Base-by-base conservation (phyloP, 352 stramenopile genomes). In the Phytophthora pini region DNA sequence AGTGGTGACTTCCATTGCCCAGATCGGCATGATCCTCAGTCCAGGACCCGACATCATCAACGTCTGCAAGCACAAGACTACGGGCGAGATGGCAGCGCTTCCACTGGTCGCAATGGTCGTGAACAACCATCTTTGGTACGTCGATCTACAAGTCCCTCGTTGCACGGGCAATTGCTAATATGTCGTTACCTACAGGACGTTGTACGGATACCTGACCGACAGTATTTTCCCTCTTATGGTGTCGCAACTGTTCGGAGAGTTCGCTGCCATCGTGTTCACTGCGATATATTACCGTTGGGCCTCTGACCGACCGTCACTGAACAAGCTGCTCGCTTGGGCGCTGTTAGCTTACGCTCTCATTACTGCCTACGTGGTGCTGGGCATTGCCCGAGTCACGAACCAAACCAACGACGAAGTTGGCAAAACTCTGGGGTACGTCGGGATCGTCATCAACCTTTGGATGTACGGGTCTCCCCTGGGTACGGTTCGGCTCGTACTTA, bases 351-450 rank as follows among this genome's bases (percentile, higher is more conserved):
- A 61, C 40, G 29, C 68, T 17, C 43, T 40, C 36, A 70, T 59
- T 50, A 74, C 75, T 5, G 17, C 56, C 17, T 87, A 84, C 57
- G 63, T 74, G 24, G 63, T 68, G 26, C 43, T 87, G 27, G 75
- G 72, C 10, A 26, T 74, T 11, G 39, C 55, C 10, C 41, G 61
- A 6, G 63, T 77, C 15, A 87, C 74, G 12, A 40, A 70, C 34
- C 74, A 82, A 53, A 65, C 49, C 1, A 4, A 73, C 15, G 39
- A 73, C 32, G 31, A 81, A 38, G 65, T 77, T 2, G 58, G 56
- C 13, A 59, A 75, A 22, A 70, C 64, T 3, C 46, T 82, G 4
- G 77, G 77, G 2, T 69, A 73, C 10, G 69, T 72, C 29, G 67
- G 62, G 4, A 39, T 73, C 17, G 48, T 69, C 22, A 60, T 70